A percentile compares a stretch with the other conserved stretches of the same genome.
Conservation (phyloP, 2,329 filamentous ascomycete species). For the Verticillium longisporum region DNA sequence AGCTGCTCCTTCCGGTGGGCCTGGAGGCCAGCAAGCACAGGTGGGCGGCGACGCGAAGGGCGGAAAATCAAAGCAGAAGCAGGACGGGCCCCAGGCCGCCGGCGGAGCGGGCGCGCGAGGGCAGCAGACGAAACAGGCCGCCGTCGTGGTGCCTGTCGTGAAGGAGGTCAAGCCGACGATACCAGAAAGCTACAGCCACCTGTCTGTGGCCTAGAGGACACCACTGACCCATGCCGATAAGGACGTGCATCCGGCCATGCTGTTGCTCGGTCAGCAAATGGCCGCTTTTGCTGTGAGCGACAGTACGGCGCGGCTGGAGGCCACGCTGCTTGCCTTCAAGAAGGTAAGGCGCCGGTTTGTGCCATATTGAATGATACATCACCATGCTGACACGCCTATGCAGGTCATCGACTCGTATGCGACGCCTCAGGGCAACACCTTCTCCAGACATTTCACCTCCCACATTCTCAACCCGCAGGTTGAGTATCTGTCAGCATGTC, state of each 20-base stretch:
- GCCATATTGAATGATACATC: background rate
- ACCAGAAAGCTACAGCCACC: slow-evolving; percentile 72
- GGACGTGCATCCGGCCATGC: slow-evolving; percentile 79
- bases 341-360: slow-evolving; percentile 42
- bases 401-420: slow-evolving; percentile 90
- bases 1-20: slow-evolving; percentile 28
- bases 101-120: slow-evolving; percentile 21
- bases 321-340: slow-evolving; percentile 85
- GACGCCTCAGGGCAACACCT: slow-evolving; percentile 75
- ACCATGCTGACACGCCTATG: background rate
- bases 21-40: slow-evolving; percentile 23
- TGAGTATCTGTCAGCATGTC: slow-evolving; percentile 85
- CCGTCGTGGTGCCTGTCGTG: slow-evolving; percentile 25
- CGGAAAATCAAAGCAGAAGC: slow-evolving; percentile 39
- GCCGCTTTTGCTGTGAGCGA: slow-evolving; percentile 82
- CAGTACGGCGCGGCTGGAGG: slow-evolving; percentile 80
- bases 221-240: slow-evolving; percentile 54
- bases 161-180: slow-evolving; percentile 52
- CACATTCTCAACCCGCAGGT: slow-evolving; percentile 93
- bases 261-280: slow-evolving; percentile 85
- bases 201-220: slow-evolving; percentile 60
- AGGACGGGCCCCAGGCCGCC: slow-evolving; percentile 28
- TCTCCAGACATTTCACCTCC: slow-evolving; percentile 84
- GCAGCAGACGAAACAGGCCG: slow-evolving; percentile 25
- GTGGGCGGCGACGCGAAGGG: slow-evolving; percentile 35